Evolutionary conservation across 2,329 filamentous ascomycete genomes (phyloP).

Genomic region (Herpomyces periplanetae): DNA sequence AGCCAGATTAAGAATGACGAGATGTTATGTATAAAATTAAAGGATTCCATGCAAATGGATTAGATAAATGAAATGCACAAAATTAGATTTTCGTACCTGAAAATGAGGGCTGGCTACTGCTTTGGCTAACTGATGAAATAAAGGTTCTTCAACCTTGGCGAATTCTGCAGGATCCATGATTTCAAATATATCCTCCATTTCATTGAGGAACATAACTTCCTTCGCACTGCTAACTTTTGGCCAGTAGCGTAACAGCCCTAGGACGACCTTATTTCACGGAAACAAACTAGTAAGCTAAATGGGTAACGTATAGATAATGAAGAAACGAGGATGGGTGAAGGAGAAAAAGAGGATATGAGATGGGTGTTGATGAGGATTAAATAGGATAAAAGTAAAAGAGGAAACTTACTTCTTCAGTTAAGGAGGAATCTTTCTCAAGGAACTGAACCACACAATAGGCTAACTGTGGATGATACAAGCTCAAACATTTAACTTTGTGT

Average conservation of each 20-base stretch:
- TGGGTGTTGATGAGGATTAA: constrained; percentile 2
- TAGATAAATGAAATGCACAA: not conserved
- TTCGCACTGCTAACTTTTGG: constrained; percentile 98
- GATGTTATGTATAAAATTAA: too few species aligned
- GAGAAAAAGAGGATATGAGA: constrained; percentile 2
- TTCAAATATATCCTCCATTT: constrained; percentile 96
- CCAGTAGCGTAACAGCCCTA: constrained; percentile 82
- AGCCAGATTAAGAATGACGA: too few species aligned
- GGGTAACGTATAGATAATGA: too few species aligned
- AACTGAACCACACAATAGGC: constrained; percentile 98
- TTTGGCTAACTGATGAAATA: constrained; percentile 90
- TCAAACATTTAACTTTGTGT: constrained; percentile 92
- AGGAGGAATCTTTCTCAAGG: constrained; percentile 72
- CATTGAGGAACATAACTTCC: constrained; percentile 97
- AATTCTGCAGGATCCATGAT: constrained; percentile 98
- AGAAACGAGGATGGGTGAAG: constrained; percentile 3
- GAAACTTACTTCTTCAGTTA: constrained; percentile 54
- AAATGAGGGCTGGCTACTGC: constrained; percentile 95
- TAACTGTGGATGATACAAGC: constrained; percentile 97
- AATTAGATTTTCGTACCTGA: constrained; percentile 20
- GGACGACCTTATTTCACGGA: too few species aligned
- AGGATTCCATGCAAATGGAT: too few species aligned
- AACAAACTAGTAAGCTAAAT: too few species aligned
- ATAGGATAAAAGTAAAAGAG: not conserved
- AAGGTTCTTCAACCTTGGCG: constrained; percentile 81